Evolutionary conservation across 495 filamentous ascomycete species (phyloP), one percentile per base, ranked within the genome.

Genomic region (Talaromyces ruber): DNA sequence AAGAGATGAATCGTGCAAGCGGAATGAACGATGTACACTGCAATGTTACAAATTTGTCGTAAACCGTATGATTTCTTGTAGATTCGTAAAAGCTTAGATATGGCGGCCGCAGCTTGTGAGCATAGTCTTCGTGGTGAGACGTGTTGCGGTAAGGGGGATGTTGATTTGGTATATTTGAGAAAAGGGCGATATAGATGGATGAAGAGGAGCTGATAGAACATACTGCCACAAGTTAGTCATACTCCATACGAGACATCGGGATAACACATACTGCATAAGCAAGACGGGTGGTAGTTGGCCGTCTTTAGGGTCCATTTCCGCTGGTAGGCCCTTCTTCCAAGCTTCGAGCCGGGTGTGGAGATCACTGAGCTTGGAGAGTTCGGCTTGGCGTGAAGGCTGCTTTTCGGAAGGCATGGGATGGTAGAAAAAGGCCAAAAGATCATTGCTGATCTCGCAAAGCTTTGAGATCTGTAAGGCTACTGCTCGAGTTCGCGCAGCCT

Each of bases 161-260:
- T 87, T 21, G 82, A 72, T 59, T 86, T 88, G 11, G 85, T 88
- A 70, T 97, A 97, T 72, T 93, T 95, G 37, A 98, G 82, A 71
- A 98, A 98, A 0, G 94, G 93, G 4, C 94, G 90, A 77, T 96
- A 98, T 8, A 98, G 86, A 66, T 98, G 95, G 63, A 98, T 97
- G 69, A 93, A 94, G 39, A 97, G 88, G 2, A 97, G 82, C 67
- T 98, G 93, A 71, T 92, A 95, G 73, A 98, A 93, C 94, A 98
- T 97, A 77, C 92, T 96, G n/a, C n/a, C n/a, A 65, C 30, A 0
- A 39, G 75, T 64, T 60, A 64, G 21, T 24, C 8, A 18, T 34
- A 32, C 29, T 55, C 25, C 12, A 12, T 32, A 37, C 62, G 39
- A 52, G 14, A 62, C 47, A 62, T 51, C 53, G 37, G 51, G 3